A percentile compares a stretch with the other conserved stretches of the same genome.
phyloP scores from a whole-genome alignment of 768 basidiomycete genomes.

The Mycena pura region DNA sequence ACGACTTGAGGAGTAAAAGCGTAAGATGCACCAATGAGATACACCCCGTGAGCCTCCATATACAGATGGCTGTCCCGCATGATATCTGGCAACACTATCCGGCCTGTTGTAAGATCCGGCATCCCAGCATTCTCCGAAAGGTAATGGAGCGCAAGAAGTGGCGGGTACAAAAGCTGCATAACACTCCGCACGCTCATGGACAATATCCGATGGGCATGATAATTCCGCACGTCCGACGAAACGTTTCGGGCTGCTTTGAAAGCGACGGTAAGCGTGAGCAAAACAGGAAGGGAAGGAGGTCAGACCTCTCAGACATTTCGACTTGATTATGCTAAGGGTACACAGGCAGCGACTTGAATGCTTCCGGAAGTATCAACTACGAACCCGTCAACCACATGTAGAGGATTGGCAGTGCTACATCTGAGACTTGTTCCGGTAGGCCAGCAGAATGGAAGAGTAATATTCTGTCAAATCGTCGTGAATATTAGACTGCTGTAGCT shows the following conservation, averaged over 20 bases:
- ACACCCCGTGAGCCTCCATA: conserved; percentile 93
- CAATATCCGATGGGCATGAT: conserved; percentile 77
- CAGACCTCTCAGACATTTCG: conserved; percentile 91
- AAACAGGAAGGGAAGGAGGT: conserved; percentile 5
- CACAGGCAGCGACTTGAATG: conserved; percentile 84
- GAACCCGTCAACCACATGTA: conserved; percentile 18
- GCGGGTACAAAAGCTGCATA: conserved; percentile 87
- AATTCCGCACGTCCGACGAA: conserved; percentile 92
- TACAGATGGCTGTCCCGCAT: conserved; percentile 85
- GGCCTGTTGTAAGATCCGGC: conserved; percentile 64
- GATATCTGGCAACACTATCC: conserved; percentile 70
- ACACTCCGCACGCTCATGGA: conserved; percentile 72
- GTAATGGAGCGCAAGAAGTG: conserved; percentile 87
- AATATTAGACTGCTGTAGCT: conserved; percentile 78
- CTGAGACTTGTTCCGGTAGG: conserved; percentile 91
- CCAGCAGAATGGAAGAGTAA: conserved; percentile 80
- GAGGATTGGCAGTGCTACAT: conserved; percentile 44
- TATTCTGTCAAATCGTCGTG: conserved; percentile 85
- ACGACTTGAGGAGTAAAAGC: conserved; percentile 5
- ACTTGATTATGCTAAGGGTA: conserved; percentile 86
- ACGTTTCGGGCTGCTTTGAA: conserved; percentile 73
- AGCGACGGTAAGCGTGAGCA: neutral
- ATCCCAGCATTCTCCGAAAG: conserved; percentile 74
- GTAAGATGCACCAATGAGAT: conserved; percentile 76
- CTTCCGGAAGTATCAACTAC: conserved; percentile 94